A percentile compares a stretch with the other conserved stretches of the same genome.
phyloP scores from a whole-genome alignment of 2,329 filamentous ascomycete species.

The Colletotrichum cuscutae region DNA sequence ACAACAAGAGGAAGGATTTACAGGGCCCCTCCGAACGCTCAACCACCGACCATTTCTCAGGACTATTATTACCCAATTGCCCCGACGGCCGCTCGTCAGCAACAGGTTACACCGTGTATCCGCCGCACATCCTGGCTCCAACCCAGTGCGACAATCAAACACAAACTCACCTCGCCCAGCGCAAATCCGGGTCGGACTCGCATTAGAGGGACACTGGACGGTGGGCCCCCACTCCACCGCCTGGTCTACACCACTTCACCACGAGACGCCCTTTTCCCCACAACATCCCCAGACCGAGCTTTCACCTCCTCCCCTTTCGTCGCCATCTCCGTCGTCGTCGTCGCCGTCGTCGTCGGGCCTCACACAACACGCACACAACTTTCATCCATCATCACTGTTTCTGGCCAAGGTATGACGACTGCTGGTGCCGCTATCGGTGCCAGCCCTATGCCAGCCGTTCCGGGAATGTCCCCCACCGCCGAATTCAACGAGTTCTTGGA shows the following conservation, averaged over 20 bases:
- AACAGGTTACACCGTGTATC: slow-evolving; percentile 31
- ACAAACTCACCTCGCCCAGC: neutral
- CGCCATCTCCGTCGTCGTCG: slow-evolving; percentile 25
- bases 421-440: slow-evolving; percentile 39
- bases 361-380: neutral
- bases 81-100: slow-evolving; percentile 28
- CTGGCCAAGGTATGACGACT: slow-evolving; percentile 37
- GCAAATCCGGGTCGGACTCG: slow-evolving; percentile 28
- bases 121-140: slow-evolving; percentile 17
- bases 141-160: slow-evolving; percentile 28
- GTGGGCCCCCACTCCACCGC: slow-evolving; percentile 35
- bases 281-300: slow-evolving; percentile 36
- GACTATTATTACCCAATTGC: slow-evolving; percentile 15
- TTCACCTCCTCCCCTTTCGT: slow-evolving; percentile 34
- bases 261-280: slow-evolving; percentile 36
- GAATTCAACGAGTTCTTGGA: slow-evolving; percentile 48
- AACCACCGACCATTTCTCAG: slow-evolving; percentile 2
- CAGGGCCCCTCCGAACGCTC: slow-evolving; percentile 3
- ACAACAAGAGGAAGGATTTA: slow-evolving; percentile 4
- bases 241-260: slow-evolving; percentile 34
- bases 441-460: slow-evolving; percentile 52
- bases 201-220: slow-evolving; percentile 31
- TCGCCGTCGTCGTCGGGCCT: slow-evolving; percentile 23
- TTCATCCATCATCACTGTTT: slow-evolving; percentile 21
- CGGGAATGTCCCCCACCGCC: slow-evolving; percentile 46